A percentile compares a stretch with the other conserved stretches of the same genome.
Evolutionary conservation across 805 yeast genomes (phyloP).

Genomic region (Schwanniomyces polymorphus): DNA sequence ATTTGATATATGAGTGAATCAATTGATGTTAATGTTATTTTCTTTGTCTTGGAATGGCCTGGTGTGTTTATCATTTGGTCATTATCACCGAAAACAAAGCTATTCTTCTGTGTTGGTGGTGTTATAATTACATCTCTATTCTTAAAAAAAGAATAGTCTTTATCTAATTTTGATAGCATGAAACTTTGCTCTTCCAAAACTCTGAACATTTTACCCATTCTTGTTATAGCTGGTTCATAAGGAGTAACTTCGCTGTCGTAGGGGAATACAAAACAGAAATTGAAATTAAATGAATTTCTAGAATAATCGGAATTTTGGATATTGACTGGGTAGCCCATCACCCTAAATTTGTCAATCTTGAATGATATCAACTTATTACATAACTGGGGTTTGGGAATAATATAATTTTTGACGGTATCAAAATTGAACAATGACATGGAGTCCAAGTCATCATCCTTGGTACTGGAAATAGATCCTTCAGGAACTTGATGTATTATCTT

Average conservation of each 20-base stretch:
- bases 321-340: conserved; percentile 88
- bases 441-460: conserved; percentile 22
- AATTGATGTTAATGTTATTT: conserved; percentile 45
- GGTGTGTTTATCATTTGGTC: conserved; percentile 22
- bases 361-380: conserved; percentile 81
- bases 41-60: conserved; percentile 34
- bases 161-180: conserved; percentile 56
- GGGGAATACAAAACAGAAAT: conserved; percentile 88
- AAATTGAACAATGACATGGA: conserved; percentile 57
- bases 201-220: conserved; percentile 85
- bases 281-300: conserved; percentile 89
- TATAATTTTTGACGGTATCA: conserved; percentile 82
- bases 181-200: conserved; percentile 89
- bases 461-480: conserved; percentile 53
- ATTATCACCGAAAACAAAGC: conserved; percentile 7
- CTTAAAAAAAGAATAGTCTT: conserved; percentile 42
- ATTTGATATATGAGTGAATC: conserved; percentile 83
- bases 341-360: conserved; percentile 65
- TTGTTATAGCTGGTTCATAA: conserved; percentile 78
- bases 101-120: conserved; percentile 4
- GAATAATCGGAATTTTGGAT: conserved; percentile 74
- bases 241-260: conserved; percentile 80
- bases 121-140: conserved; percentile 9
- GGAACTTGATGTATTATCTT: conserved; percentile 92
- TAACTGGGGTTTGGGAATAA: conserved; percentile 90